These are phyloP conservation scores for Aspergillus sp. DNA, from an alignment of 2,329 filamentous ascomycete genomes.

Conservation along the genomic window DNA sequence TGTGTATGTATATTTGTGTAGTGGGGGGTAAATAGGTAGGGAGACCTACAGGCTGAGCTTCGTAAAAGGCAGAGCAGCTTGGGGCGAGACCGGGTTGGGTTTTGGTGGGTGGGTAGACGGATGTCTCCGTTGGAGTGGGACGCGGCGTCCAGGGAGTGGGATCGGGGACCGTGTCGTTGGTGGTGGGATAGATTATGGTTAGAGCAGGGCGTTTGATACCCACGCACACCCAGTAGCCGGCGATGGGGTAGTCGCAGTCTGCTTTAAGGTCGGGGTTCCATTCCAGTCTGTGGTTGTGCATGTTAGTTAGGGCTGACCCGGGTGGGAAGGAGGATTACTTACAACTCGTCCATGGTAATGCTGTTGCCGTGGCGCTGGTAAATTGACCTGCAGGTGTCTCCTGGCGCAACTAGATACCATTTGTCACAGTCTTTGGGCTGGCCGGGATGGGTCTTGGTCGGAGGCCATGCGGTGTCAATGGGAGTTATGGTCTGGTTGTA, in stretches of 20 bases:
- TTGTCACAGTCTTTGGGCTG: constrained; percentile 12
- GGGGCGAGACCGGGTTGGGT: constrained; percentile 8
- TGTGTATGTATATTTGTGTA: background rate
- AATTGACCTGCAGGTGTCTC: constrained; percentile 17
- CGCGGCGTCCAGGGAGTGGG: constrained; percentile 1
- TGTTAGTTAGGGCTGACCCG: background rate
- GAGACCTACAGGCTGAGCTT: constrained; percentile 6
- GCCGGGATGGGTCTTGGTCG: constrained; percentile 14
- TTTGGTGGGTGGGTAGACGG: background rate
- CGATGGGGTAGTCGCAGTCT: constrained; percentile 11
- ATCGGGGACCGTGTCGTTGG: background rate
- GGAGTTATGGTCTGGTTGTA: background rate
- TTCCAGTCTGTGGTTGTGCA: constrained; percentile 5
- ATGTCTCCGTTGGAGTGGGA: background rate
- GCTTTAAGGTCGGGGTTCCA: constrained; percentile 16
- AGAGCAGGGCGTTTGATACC: background rate
- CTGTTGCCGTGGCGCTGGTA: constrained; percentile 1
- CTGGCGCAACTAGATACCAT: constrained; percentile 15
- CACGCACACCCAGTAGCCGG: constrained; percentile 17
- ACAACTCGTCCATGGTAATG: constrained; percentile 12
- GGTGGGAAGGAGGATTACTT: background rate
- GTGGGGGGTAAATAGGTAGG: background rate
- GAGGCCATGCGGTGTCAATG: constrained; percentile 15
- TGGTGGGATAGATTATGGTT: constrained; percentile 2
- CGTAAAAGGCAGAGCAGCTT: constrained; percentile 8